Percentiles rank a stretch among this genome's conserved stretches.
These are phyloP conservation scores for Xylaria sp. DNA, from an alignment of 2,329 filamentous ascomycete genomes.

Conservation along the genomic window DNA sequence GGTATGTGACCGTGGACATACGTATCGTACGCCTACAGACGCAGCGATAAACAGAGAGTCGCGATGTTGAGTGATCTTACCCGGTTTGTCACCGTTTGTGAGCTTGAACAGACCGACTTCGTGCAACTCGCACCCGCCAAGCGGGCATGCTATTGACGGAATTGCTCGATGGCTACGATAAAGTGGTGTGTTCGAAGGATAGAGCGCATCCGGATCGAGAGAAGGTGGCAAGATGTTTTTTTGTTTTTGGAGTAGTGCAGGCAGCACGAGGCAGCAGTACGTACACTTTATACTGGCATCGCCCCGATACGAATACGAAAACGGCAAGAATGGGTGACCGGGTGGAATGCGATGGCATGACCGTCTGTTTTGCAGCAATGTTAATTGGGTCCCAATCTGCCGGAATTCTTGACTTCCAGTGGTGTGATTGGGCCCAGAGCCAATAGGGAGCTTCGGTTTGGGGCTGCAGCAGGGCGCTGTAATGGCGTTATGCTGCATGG, in stretches of 20 bases:
- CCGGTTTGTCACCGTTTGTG: no score
- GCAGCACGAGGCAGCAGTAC: background rate
- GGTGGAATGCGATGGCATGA: background rate
- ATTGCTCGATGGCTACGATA: no score
- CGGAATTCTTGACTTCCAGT: slow-evolving; percentile 13
- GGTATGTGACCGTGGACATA: no score
- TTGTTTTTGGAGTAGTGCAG: background rate
- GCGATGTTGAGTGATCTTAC: no score
- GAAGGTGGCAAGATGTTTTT: background rate
- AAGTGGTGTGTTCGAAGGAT: background rate
- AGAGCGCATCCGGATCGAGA: background rate
- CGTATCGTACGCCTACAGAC: no score
- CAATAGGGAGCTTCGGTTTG: slow-evolving; percentile 12
- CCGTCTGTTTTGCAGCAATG: slow-evolving; percentile 10
- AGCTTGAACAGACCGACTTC: no score
- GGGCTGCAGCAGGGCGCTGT: background rate
- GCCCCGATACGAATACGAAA: slow-evolving; percentile 30
- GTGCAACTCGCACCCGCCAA: no score
- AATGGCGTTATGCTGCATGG: background rate
- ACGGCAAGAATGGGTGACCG: background rate
- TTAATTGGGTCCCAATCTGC: slow-evolving; percentile 5
- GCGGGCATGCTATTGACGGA: no score
- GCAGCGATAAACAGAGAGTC: no score
- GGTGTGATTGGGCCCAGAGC: slow-evolving; percentile 10
- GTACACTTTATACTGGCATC: background rate